phyloP scores from a whole-genome alignment of 495 filamentous ascomycete species.

The Astrocystis sublimbata region DNA sequence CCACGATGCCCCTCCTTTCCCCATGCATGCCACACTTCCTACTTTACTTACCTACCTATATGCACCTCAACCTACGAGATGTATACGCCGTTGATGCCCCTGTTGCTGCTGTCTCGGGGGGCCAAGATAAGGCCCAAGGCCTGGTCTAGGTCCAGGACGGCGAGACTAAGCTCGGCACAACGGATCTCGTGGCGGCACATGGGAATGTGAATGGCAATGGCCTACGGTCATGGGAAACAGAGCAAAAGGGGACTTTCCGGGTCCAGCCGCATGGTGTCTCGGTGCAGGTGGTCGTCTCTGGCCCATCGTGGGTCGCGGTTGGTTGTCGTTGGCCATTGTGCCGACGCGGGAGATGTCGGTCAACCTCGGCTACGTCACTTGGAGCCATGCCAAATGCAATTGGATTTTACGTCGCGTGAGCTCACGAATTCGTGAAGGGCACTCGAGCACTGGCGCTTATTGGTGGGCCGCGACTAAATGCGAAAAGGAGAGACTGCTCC shows the following conservation, averaged over 20 bases:
- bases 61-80: too few species aligned
- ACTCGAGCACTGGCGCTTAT: background rate
- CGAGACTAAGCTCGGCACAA: constrained; percentile 10
- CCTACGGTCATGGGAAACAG: background rate
- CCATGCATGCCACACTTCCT: background rate
- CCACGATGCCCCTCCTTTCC: background rate
- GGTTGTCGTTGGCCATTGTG: constrained; percentile 4
- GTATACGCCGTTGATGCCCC: too few species aligned
- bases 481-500: background rate
- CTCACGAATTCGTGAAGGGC: too few species aligned
- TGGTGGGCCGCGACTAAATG: constrained; percentile 11
- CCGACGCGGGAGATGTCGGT: constrained; percentile 32
- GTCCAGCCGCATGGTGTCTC: constrained; percentile 7
- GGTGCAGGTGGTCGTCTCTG: too few species aligned
- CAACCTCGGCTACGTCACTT: constrained; percentile 27
- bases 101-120: too few species aligned
- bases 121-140: too few species aligned
- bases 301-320: constrained; percentile 12
- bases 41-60: too few species aligned
- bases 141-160: too few species aligned
- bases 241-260: constrained; percentile 37
- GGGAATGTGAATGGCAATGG: background rate
- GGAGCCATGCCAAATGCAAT: background rate
- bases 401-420: constrained; percentile 1
- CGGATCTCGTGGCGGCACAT: constrained; percentile 4